phyloP scores from a whole-genome alignment of 108 stramenopile species.

The Nitzschia sp. region DNA sequence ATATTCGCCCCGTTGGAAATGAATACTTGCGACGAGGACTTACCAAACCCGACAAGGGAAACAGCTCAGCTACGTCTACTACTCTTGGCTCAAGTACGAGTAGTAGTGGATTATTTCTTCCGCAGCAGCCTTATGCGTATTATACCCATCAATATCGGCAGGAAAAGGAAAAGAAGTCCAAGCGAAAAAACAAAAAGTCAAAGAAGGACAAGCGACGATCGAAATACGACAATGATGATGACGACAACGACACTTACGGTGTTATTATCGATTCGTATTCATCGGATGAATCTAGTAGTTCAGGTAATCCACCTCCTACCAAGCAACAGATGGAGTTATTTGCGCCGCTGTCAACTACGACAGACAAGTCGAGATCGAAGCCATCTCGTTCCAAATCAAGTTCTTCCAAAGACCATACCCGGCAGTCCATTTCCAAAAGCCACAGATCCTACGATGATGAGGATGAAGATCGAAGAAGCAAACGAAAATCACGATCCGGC shows the following conservation, averaged over 20 bases:
- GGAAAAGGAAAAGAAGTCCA: neutral
- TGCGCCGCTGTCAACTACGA: neutral
- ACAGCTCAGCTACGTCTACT: neutral
- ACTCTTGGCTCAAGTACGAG: neutral
- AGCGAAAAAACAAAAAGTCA: neutral
- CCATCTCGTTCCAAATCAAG: too few species aligned
- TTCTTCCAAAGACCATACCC: too few species aligned
- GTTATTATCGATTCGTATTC: neutral
- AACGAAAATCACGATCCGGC: too few species aligned
- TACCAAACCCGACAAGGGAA: neutral
- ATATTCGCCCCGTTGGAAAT: slow-evolving; percentile 18
- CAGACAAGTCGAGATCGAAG: too few species aligned
- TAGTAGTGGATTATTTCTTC: neutral
- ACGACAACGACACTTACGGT: neutral
- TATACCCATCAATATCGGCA: neutral
- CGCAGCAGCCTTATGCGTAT: neutral
- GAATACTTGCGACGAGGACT: neutral
- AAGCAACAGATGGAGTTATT: neutral
- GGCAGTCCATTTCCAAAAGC: too few species aligned
- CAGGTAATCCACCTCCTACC: neutral
- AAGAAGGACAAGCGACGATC: neutral
- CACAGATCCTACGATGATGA: too few species aligned
- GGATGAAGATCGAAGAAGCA: too few species aligned
- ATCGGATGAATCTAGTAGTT: neutral
- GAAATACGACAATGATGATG: neutral